phyloP scores from a whole-genome alignment of 208 protist genomes.

The Crithidia expoeki region DNA sequence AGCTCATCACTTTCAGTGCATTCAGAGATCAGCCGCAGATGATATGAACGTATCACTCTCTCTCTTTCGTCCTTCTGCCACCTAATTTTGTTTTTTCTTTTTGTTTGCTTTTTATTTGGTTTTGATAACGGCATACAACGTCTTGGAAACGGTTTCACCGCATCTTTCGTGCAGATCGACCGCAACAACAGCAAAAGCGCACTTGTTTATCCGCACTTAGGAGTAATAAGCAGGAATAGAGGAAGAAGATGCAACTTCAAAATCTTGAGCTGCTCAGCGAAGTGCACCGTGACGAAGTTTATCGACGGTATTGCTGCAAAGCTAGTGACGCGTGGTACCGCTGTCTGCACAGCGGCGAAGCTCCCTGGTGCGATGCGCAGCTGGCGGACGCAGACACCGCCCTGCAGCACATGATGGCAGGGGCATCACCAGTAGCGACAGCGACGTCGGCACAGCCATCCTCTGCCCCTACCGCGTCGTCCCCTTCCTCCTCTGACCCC shows the following conservation, averaged over 20 bases:
- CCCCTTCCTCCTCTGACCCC: background rate
- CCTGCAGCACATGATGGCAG: slow-evolving; percentile 3
- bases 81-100: too few species aligned
- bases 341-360: slow-evolving; percentile 17
- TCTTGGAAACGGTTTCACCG: too few species aligned
- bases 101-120: too few species aligned
- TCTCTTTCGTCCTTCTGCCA: too few species aligned
- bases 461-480: background rate
- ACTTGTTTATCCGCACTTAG: too few species aligned
- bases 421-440: background rate
- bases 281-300: background rate
- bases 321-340: slow-evolving; percentile 26
- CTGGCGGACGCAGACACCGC: background rate
- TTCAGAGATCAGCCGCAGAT: too few species aligned
- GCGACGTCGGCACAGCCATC: background rate
- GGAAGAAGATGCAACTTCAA: slow-evolving; percentile 29
- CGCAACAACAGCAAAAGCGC: too few species aligned
- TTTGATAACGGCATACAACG: too few species aligned
- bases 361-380: background rate
- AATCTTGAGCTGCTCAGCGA: slow-evolving; percentile 25
- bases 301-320: slow-evolving; percentile 29
- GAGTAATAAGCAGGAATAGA: too few species aligned
- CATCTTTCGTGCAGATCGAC: too few species aligned
- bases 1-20: too few species aligned
- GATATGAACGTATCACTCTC: too few species aligned